These are phyloP conservation scores for Nannizzia gypsea DNA, from an alignment of 2,329 filamentous ascomycete species.

Conservation along the genomic window DNA sequence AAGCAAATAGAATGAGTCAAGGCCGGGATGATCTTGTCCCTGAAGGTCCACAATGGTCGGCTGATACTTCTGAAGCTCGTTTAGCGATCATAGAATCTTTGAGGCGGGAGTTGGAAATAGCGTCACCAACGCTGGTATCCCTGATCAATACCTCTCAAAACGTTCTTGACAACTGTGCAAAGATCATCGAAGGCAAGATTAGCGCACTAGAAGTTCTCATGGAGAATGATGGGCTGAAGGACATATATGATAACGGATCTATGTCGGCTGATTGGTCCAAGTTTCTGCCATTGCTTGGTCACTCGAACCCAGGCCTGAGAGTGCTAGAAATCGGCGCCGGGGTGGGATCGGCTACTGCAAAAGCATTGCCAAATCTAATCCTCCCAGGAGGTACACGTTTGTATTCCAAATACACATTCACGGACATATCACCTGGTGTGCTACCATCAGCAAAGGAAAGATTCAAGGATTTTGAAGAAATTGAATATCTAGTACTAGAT, in stretches of 20 bases:
- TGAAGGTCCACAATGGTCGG: background rate
- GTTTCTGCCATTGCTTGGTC: background rate
- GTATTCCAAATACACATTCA: constrained; percentile 11
- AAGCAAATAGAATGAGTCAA: background rate
- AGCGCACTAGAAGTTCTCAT: background rate
- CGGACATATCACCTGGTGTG: background rate
- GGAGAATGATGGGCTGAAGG: background rate
- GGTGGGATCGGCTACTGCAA: background rate
- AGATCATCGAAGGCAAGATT: background rate
- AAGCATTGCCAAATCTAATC: background rate
- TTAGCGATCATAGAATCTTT: background rate
- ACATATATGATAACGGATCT: background rate
- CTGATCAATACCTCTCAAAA: background rate
- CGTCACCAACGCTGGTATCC: background rate
- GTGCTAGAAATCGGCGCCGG: background rate
- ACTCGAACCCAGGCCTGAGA: background rate
- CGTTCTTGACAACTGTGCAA: background rate
- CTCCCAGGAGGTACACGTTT: background rate
- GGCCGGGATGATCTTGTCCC: background rate
- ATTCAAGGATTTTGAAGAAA: background rate
- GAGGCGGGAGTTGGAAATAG: background rate
- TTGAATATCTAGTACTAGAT: background rate
- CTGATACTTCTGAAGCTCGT: background rate
- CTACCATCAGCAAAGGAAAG: background rate
- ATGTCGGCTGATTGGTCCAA: background rate